phyloP scores from a whole-genome alignment of 768 basidiomycete species.

The Serendipita sp. region DNA sequence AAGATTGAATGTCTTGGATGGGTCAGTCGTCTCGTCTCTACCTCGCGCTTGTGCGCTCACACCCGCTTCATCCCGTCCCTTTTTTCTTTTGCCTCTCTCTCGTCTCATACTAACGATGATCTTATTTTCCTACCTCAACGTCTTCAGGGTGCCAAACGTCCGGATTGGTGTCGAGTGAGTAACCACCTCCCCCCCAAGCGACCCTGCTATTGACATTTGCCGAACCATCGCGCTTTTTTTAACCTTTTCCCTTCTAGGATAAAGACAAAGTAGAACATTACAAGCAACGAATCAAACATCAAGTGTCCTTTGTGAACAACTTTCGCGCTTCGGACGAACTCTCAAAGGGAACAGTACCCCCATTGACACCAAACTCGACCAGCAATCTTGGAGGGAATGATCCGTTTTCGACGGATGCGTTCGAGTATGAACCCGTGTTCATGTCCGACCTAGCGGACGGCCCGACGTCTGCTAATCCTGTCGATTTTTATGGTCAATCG shows the following conservation, averaged over 20 bases:
- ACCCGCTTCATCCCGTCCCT: neutral
- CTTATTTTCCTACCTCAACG: neutral
- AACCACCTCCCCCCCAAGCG: neutral
- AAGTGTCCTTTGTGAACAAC: slow-evolving; percentile 27
- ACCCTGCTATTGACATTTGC: neutral
- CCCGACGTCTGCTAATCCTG: neutral
- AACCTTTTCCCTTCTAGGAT: slow-evolving; percentile 33
- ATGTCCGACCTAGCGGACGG: neutral
- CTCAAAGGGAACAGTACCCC: slow-evolving; percentile 15
- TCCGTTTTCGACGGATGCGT: neutral
- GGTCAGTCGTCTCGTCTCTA: neutral
- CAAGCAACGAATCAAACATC: slow-evolving; percentile 70
- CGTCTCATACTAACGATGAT: no score
- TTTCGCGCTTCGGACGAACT: neutral
- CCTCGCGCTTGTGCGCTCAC: neutral
- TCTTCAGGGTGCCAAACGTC: neutral
- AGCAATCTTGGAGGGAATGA: neutral
- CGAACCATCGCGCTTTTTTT: neutral
- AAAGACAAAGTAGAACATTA: slow-evolving; percentile 67
- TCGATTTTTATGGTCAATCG: neutral
- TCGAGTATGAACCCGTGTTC: neutral
- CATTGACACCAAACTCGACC: neutral
- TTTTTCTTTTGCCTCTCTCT: no score
- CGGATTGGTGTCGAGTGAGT: slow-evolving; percentile 7
- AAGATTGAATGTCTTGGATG: neutral